These are phyloP conservation scores for Marchantia polymorpha DNA, from an alignment of 225 moss, liverwort and hornwort genomes.

Conservation along the genomic window DNA sequence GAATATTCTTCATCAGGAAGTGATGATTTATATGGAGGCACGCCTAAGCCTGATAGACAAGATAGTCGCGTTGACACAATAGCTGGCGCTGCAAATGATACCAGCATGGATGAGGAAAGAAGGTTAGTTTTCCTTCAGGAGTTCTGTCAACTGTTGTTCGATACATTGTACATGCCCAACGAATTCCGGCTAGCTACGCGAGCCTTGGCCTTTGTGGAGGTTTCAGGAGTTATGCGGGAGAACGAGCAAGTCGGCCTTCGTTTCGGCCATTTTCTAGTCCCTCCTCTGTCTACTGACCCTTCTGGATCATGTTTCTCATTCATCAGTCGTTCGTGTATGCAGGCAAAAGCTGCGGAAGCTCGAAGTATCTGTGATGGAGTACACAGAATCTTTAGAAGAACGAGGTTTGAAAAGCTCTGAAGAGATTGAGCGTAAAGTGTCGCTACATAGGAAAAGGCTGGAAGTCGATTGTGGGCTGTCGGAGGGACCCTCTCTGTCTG, in stretches of 20 bases:
- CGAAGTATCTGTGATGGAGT: conserved; percentile 94
- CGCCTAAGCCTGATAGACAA: conserved; percentile 63
- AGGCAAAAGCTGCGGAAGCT: conserved; percentile 98
- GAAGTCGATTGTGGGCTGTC: conserved; percentile 80
- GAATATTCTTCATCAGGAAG: conserved; percentile 92
- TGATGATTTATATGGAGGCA: conserved; percentile 64
- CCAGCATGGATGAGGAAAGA: conserved; percentile 90
- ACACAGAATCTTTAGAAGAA: conserved; percentile 93
- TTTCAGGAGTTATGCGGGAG: too few relatives aligned
- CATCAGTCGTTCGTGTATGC: not conserved
- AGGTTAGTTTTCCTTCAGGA: conserved; percentile 41
- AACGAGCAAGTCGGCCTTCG: too few relatives aligned
- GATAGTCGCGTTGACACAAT: conserved; percentile 54
- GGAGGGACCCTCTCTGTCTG: conserved; percentile 56
- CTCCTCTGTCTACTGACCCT: not conserved
- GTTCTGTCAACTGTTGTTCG: too few relatives aligned
- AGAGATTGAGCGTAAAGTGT: conserved; percentile 87
- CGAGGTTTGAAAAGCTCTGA: conserved; percentile 77
- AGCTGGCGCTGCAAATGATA: conserved; percentile 62
- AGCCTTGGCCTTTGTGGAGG: not conserved
- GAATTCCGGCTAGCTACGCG: too few relatives aligned
- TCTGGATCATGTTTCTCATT: not conserved
- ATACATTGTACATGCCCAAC: too few relatives aligned
- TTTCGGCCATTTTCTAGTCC: not conserved
- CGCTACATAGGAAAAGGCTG: conserved; percentile 72